Evolutionary conservation across 2,329 filamentous ascomycete species (phyloP).

Genomic region (Colletotrichum acutatum): DNA sequence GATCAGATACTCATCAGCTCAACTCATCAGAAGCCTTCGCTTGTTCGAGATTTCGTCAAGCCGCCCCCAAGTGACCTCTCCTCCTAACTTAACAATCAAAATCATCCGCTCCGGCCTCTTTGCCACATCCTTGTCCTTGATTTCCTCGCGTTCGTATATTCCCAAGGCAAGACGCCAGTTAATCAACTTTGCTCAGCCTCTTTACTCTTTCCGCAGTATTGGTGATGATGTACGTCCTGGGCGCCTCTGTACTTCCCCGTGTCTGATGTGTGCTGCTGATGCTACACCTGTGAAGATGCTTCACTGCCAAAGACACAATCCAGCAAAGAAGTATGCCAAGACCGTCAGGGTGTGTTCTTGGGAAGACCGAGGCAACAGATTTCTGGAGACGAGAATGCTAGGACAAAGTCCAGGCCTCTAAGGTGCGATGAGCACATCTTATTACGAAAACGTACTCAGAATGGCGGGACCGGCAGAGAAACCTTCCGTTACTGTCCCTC

Average conservation of each 20-base stretch:
- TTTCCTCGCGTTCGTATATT: constrained; percentile 71
- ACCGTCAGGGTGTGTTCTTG: background rate
- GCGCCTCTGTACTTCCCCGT: constrained; percentile 76
- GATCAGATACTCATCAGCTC: background rate
- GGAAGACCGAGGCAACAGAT: background rate
- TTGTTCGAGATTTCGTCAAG: constrained; percentile 67
- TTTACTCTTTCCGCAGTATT: constrained; percentile 70
- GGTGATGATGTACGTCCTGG: constrained; percentile 69
- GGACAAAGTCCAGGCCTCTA: background rate
- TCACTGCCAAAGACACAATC: constrained; percentile 55
- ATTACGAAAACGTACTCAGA: background rate
- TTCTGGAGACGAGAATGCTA: background rate
- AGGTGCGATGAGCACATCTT: background rate
- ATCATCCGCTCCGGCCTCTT: constrained; percentile 70
- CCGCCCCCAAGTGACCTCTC: too few species aligned
- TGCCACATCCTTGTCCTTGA: constrained; percentile 75
- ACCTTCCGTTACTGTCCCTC: background rate
- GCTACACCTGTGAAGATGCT: constrained; percentile 64
- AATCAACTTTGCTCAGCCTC: constrained; percentile 67
- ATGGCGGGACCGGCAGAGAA: background rate
- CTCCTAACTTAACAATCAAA: constrained; percentile 60
- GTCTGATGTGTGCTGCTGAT: constrained; percentile 65
- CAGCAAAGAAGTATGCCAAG: constrained; percentile 39
- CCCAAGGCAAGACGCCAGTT: constrained; percentile 68
- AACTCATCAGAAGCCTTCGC: constrained; percentile 73